Conservation (phyloP, 2,329 filamentous ascomycete species). For the Clarireedia homoeocarpa region DNA sequence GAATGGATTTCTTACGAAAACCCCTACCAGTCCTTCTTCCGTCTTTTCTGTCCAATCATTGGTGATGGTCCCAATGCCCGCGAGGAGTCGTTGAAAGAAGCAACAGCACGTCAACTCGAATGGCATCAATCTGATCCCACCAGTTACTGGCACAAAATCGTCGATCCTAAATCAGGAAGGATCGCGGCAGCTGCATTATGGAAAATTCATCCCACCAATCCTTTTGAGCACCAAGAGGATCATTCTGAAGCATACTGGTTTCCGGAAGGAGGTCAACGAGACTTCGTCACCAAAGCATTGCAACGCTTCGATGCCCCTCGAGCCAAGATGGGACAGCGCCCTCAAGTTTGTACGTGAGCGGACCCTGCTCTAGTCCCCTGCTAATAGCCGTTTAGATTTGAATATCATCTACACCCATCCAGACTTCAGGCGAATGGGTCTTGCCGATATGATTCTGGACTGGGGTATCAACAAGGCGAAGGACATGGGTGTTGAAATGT, state of each 20-base stretch:
- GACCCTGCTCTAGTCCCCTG: not conserved
- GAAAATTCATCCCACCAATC: constrained; percentile 4
- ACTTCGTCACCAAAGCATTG: not conserved
- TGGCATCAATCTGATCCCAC: constrained; percentile 5
- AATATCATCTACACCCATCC: constrained; percentile 8
- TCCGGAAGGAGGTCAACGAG: not conserved
- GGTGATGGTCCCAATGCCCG: not conserved
- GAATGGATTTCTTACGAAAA: constrained; percentile 5
- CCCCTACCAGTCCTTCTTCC: constrained; percentile 1
- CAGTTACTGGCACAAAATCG: constrained; percentile 6
- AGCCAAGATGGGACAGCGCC: not conserved
- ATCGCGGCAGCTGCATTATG: constrained; percentile 3
- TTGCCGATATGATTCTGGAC: constrained; percentile 1
- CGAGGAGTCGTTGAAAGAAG: not conserved
- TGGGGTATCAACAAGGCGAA: constrained; percentile 2
- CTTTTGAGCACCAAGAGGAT: not conserved
- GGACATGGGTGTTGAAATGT: constrained; percentile 6
- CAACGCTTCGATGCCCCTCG: not conserved
- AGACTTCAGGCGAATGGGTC: constrained; percentile 6
- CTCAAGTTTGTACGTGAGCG: not conserved
- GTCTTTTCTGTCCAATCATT: constrained; percentile 1
- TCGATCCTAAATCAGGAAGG: not conserved
- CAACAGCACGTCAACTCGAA: not conserved
- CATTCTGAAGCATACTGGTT: not conserved
- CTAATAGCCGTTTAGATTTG: not conserved